Evolutionary conservation across 305 asterid genomes (phyloP).

Genomic region (Rubia peregrina): DNA sequence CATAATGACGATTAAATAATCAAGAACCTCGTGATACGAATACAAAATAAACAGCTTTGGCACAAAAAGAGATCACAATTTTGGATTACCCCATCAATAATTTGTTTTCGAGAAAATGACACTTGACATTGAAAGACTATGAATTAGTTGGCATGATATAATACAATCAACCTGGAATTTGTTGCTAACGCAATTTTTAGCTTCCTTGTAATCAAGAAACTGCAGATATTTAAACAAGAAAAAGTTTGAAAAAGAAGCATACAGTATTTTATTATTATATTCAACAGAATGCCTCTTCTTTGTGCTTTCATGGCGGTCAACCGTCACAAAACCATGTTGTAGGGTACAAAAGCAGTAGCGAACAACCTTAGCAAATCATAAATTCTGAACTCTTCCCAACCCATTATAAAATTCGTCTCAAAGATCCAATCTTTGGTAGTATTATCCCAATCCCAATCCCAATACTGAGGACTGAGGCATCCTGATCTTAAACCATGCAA

Average conservation of each 20-base stretch:
- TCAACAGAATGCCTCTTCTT: constrained; percentile 4
- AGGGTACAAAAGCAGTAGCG: constrained; percentile 3
- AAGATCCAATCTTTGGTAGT: constrained; percentile 8
- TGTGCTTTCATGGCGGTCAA: constrained; percentile 7
- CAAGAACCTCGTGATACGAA: constrained; percentile 1
- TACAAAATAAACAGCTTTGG: background rate
- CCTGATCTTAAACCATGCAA: constrained; percentile 23
- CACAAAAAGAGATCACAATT: background rate
- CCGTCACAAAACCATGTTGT: background rate
- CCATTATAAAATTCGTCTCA: background rate
- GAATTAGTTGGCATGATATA: background rate
- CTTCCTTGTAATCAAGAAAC: background rate
- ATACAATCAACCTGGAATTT: background rate
- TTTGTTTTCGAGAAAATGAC: background rate
- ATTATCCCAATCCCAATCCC: background rate
- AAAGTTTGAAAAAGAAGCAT: background rate
- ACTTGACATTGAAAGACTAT: background rate
- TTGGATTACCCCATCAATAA: background rate
- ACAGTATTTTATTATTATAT: background rate
- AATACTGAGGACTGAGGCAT: background rate
- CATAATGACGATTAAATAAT: background rate
- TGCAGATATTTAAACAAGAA: background rate
- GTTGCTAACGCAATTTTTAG: background rate
- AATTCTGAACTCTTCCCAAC: background rate
- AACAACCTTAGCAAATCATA: background rate